Base-by-base conservation (phyloP, 225 moss, liverwort and hornwort genomes). In the Pseudoscleropodium purum region DNA sequence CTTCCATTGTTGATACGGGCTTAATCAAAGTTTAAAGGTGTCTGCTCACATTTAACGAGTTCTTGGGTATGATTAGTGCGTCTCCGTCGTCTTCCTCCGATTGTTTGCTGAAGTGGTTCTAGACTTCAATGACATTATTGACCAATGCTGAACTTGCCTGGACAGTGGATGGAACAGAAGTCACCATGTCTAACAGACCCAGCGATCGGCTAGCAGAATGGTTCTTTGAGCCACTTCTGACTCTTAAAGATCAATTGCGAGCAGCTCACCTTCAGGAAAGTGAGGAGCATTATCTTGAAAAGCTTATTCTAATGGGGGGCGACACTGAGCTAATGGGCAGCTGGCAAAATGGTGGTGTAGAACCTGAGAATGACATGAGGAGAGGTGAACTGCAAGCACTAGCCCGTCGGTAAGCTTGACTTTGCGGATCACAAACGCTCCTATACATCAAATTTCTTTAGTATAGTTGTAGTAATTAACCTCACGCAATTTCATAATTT, bases 331-430 rank as follows among this genome's bases (percentile, higher is more conserved):
- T 92, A 74, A 92, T 98, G 96, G 84, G 61, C 72, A 88, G 20
- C 80, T 98, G 94, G 98, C 75, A 95, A 62, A 98, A 98, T 92
- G 98, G 97, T 82, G 95, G 93, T 84, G 88, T 94, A 79, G 97
- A 97, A 87, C 98, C 98, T 80, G 96, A 93, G 80, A 91, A 94
- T 70, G 91, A 89, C 33, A 86, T 98, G 85, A 95, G 96, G 82
- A 95, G 78, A 90, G 98, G 93, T 41, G 98, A 98, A 90, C 89
- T 98, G 84, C 96, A 95, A 86, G 97, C 98, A 41, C 75, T 95
- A 64, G 94, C 96, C 49, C 95, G 98, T 89, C 95, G 97, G 97
- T 98, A 93, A 88, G 87, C 89, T 59, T 85, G 49, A 41, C 51
- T 80, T 60, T 90, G 43, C 87, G 62, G 69, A 64, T 73, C 67